Evolutionary conservation across 108 stramenopile species (phyloP).

Genomic region (Thalassiosira profunda): DNA sequence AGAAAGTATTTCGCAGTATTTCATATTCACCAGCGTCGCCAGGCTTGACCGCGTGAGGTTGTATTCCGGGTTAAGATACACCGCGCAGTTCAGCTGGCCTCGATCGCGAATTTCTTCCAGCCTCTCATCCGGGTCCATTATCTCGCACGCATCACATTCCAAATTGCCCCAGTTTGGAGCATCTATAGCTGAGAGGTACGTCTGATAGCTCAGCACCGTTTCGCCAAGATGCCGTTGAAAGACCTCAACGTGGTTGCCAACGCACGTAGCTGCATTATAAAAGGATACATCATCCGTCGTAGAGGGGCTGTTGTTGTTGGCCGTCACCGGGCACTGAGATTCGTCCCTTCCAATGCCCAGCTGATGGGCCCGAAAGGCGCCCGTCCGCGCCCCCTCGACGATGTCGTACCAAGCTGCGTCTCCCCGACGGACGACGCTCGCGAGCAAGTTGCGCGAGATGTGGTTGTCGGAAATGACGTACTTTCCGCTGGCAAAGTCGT

Average conservation of each 20-base stretch:
- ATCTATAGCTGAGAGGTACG: not conserved
- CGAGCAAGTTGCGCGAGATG: conserved; percentile 6
- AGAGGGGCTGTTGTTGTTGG: not conserved
- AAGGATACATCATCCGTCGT: conserved; percentile 4
- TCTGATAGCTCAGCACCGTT: not conserved
- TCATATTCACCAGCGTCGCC: not conserved
- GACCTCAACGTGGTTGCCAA: not conserved
- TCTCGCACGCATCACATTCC: not conserved
- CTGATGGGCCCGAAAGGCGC: not conserved
- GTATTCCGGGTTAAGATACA: not conserved
- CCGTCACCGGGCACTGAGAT: not conserved
- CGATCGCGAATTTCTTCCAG: not conserved
- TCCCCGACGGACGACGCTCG: not conserved
- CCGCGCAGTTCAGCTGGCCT: not conserved
- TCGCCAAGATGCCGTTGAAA: not conserved
- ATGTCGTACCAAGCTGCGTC: not conserved
- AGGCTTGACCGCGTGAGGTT: conserved; percentile 1
- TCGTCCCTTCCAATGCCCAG: not conserved
- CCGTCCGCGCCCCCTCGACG: not conserved
- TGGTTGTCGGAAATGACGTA: conserved; percentile 4
- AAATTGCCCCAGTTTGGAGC: not conserved
- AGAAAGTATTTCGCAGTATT: conserved; percentile 2
- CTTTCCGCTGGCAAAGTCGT: not conserved
- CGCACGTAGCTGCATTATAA: not conserved
- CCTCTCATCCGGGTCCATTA: not conserved